Conservation (phyloP, 1,284 basidiomycete genomes). For the Fistulina hepatica region DNA sequence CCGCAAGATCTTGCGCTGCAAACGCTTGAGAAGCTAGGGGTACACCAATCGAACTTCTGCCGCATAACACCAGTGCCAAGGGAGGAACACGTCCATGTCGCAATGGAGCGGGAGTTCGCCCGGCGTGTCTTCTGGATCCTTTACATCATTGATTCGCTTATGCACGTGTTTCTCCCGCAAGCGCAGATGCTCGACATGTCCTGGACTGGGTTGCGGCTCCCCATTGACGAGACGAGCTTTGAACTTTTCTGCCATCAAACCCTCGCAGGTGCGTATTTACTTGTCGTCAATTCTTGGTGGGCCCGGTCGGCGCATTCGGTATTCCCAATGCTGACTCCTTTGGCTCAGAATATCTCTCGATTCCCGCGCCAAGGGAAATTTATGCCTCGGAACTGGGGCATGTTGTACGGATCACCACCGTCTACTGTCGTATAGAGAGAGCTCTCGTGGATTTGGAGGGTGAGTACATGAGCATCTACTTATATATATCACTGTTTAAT, state of each 20-base stretch:
- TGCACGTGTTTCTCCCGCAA: constrained; percentile 40
- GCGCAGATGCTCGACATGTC: constrained; percentile 36
- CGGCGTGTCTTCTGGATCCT: constrained; percentile 73
- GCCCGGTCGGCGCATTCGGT: constrained; percentile 14
- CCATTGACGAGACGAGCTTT: constrained; percentile 67
- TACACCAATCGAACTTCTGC: constrained; percentile 47
- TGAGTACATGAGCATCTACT: no score
- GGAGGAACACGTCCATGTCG: constrained; percentile 43
- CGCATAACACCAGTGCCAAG: constrained; percentile 39
- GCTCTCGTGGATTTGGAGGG: constrained; percentile 31
- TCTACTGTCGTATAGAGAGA: constrained; percentile 47
- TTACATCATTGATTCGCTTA: constrained; percentile 42
- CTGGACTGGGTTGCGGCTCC: constrained; percentile 54
- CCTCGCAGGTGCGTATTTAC: constrained; percentile 40
- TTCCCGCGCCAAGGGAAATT: constrained; percentile 45
- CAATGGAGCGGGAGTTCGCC: constrained; percentile 59
- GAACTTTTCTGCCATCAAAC: constrained; percentile 54
- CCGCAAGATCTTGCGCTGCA: constrained; percentile 49
- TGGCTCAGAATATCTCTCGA: constrained; percentile 50
- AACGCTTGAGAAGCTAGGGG: constrained; percentile 52
- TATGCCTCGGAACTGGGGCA: constrained; percentile 63
- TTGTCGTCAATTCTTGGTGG: constrained; percentile 9
- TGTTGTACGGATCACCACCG: constrained; percentile 52
- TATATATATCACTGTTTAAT: no score
- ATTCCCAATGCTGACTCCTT: constrained; percentile 14